These are phyloP conservation scores for Ustilago tritici DNA, from an alignment of 1,284 basidiomycete genomes.

Conservation along the genomic window DNA sequence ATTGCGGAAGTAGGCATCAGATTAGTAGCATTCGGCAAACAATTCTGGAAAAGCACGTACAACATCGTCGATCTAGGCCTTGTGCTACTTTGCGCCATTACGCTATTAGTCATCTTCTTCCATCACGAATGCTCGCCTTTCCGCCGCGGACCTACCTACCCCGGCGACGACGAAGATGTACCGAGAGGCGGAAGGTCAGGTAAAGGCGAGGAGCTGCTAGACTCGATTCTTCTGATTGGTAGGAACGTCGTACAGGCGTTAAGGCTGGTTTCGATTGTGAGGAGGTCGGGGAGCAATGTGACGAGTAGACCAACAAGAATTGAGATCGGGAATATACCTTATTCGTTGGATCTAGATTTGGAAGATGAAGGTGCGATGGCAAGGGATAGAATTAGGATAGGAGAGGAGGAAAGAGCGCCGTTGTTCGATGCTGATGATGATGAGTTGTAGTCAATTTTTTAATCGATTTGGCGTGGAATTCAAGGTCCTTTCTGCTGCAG, in stretches of 20 bases:
- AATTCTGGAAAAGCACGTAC: conserved; percentile 68
- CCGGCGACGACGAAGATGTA: conserved; percentile 12
- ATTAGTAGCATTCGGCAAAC: conserved; percentile 64
- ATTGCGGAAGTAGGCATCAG: conserved; percentile 66
- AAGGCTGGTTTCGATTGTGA: conserved; percentile 64
- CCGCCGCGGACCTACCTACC: conserved; percentile 33
- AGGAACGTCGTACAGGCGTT: conserved; percentile 65
- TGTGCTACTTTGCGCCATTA: conserved; percentile 64
- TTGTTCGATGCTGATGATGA: conserved; percentile 52
- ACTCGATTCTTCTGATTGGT: conserved; percentile 65
- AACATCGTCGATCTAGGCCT: conserved; percentile 66
- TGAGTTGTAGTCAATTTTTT: conserved; percentile 24
- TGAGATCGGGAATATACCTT: conserved; percentile 59
- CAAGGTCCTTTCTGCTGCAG: no score
- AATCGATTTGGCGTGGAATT: no score
- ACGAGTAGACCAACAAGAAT: conserved; percentile 60
- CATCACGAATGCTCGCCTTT: conserved; percentile 67
- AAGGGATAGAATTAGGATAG: conserved; percentile 64
- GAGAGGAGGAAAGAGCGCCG: conserved; percentile 53
- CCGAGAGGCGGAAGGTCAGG: conserved; percentile 41
- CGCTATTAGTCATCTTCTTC: conserved; percentile 65
- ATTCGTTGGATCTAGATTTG: conserved; percentile 65
- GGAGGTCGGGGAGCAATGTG: conserved; percentile 60
- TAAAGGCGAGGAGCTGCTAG: conserved; percentile 64
- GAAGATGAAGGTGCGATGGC: conserved; percentile 66